Conservation (phyloP, 768 basidiomycete genomes). For the Omphalotus guepiniiformis region DNA sequence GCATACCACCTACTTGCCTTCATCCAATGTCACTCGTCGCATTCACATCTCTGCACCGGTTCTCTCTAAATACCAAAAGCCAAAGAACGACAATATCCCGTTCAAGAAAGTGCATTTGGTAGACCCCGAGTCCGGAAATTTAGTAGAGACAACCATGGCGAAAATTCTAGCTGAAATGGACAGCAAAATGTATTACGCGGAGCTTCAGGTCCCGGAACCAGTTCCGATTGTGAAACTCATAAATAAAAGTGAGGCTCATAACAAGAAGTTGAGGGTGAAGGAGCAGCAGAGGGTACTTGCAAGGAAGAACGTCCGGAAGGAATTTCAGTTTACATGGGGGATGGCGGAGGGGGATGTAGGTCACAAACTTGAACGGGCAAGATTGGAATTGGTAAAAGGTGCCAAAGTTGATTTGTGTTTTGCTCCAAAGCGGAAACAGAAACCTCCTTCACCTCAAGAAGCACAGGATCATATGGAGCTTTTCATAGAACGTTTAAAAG, state of each 20-base stretch:
- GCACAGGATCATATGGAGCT: slow-evolving; percentile 43
- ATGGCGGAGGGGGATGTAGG: slow-evolving; percentile 53
- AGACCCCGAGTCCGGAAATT: slow-evolving; percentile 42
- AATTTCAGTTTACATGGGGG: slow-evolving; percentile 71
- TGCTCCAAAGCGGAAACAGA: slow-evolving; percentile 41
- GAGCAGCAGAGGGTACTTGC: slow-evolving; percentile 29
- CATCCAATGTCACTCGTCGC: background rate
- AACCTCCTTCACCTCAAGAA: slow-evolving; percentile 31
- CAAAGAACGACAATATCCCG: slow-evolving; percentile 39
- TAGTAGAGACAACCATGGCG: slow-evolving; percentile 29
- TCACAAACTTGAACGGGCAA: slow-evolving; percentile 57
- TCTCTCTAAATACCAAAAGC: slow-evolving; percentile 2
- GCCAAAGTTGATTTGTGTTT: slow-evolving; percentile 53
- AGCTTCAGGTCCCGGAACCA: slow-evolving; percentile 48
- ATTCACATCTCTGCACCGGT: slow-evolving; percentile 1
- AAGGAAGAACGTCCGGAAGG: slow-evolving; percentile 42
- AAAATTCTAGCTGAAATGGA: slow-evolving; percentile 44
- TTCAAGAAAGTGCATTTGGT: slow-evolving; percentile 39
- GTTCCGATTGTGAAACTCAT: slow-evolving; percentile 59
- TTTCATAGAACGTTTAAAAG: slow-evolving; percentile 37
- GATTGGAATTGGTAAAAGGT: slow-evolving; percentile 57
- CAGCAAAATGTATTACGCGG: slow-evolving; percentile 39
- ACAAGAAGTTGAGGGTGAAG: slow-evolving; percentile 32
- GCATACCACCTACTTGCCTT: background rate
- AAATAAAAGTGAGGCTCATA: slow-evolving; percentile 38